phyloP scores from a whole-genome alignment of 2,329 filamentous ascomycete species.

The Dothiorella sarmentorum region DNA sequence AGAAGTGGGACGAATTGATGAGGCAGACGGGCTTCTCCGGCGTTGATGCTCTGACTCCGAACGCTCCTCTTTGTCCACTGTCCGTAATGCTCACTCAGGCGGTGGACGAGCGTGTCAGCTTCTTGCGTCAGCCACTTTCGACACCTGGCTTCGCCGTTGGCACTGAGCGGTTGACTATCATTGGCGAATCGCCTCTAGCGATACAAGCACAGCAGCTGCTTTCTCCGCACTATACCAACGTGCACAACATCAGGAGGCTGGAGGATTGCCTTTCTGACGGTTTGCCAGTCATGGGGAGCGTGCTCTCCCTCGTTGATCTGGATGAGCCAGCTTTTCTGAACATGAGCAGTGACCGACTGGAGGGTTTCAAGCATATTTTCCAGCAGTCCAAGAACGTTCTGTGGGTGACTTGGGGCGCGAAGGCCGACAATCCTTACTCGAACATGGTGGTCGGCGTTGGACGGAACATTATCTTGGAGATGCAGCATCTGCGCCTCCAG shows the following conservation, averaged over 20 bases:
- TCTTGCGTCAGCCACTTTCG: conserved; percentile 20
- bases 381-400: neutral
- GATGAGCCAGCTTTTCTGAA: neutral
- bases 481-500: conserved; percentile 21
- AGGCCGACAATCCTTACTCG: neutral
- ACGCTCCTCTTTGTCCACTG: neutral
- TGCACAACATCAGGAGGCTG: no score
- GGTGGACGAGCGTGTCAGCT: conserved; percentile 20
- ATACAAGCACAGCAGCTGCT: no score
- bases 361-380: neutral
- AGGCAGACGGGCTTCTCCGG: neutral
- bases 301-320: neutral
- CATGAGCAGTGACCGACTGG: neutral
- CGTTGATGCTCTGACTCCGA: neutral
- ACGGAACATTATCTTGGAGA: conserved; percentile 20
- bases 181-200: neutral
- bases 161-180: neutral
- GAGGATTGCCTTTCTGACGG: no score
- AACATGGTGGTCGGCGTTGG: conserved; percentile 20
- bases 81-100: conserved; percentile 23
- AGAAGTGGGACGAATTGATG: neutral
- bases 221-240: no score
- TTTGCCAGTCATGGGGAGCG: no score
- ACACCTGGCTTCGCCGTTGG: neutral
- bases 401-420: neutral